A percentile compares a stretch with the other conserved stretches of the same genome.
phyloP scores from a whole-genome alignment of 2,329 filamentous ascomycete genomes.

The Bipolaris zeicola region DNA sequence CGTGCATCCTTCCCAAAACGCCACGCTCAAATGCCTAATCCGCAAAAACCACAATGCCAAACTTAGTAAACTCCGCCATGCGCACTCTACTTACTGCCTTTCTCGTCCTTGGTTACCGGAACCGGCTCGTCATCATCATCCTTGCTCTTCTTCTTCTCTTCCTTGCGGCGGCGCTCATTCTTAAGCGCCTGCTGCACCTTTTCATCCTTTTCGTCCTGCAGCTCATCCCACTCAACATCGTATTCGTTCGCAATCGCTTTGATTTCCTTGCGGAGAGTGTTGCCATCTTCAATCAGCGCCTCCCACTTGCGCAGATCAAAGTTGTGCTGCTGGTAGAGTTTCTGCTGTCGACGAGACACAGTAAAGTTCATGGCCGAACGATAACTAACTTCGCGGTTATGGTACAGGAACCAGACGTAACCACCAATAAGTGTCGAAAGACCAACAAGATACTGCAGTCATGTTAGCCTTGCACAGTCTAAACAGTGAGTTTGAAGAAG shows the following conservation, averaged over 20 bases:
- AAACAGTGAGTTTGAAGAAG: neutral
- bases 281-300: slow-evolving; percentile 76
- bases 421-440: slow-evolving; percentile 84
- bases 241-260: slow-evolving; percentile 82
- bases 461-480: slow-evolving; percentile 4
- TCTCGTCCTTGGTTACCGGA: slow-evolving; percentile 4
- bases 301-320: slow-evolving; percentile 83
- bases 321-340: slow-evolving; percentile 74
- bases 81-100: neutral
- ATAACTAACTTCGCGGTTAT: slow-evolving; percentile 88
- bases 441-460: slow-evolving; percentile 72
- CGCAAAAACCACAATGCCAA: neutral
- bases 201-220: slow-evolving; percentile 71
- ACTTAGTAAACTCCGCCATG: neutral
- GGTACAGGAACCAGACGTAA: slow-evolving; percentile 92
- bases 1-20: slow-evolving; percentile 7
- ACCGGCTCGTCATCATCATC: slow-evolving; percentile 40
- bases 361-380: slow-evolving; percentile 86
- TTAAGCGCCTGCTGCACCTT: slow-evolving; percentile 59
- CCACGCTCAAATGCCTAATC: slow-evolving; percentile 12
- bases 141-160: slow-evolving; percentile 44
- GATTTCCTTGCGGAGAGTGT: slow-evolving; percentile 77
- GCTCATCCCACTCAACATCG: slow-evolving; percentile 88
- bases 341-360: slow-evolving; percentile 75
- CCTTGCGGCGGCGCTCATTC: slow-evolving; percentile 52